phyloP scores from a whole-genome alignment of 768 basidiomycete species.

The Termitomyces sp. region DNA sequence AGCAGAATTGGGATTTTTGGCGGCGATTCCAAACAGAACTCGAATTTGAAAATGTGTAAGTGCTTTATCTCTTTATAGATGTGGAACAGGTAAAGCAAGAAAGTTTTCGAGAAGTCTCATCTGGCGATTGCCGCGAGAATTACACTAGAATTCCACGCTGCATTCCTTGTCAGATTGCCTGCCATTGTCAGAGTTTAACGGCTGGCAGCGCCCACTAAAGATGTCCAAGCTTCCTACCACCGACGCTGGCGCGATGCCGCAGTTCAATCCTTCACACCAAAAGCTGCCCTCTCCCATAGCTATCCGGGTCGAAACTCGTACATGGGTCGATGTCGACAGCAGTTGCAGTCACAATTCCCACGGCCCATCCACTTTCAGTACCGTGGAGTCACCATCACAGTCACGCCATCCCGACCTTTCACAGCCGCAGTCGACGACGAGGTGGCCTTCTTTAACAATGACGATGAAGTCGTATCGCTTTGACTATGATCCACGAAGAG shows the following conservation, averaged over 20 bases:
- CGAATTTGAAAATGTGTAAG: not conserved
- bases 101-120: not conserved
- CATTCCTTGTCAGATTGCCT: not conserved
- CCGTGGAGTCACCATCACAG: constrained; percentile 15
- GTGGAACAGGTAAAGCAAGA: not conserved
- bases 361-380: constrained; percentile 16
- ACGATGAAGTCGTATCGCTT: constrained; percentile 61
- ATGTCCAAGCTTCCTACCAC: not conserved
- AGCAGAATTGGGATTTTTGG: not conserved
- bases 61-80: no score
- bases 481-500: constrained; percentile 80
- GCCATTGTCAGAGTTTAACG: not conserved
- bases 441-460: not conserved
- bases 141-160: not conserved
- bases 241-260: not conserved
- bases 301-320: constrained; percentile 22
- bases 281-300: constrained; percentile 11
- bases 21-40: not conserved
- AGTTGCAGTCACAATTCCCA: constrained; percentile 17
- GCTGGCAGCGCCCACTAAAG: not conserved
- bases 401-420: not conserved
- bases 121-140: constrained; percentile 1
- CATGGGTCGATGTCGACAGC: constrained; percentile 15
- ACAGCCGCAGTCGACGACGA: not conserved
- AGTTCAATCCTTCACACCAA: not conserved